A percentile compares a stretch with the other conserved stretches of the same genome.
Evolutionary conservation across 1,139 yeast species (phyloP).

Genomic region (Nakaseomyces kungkrabaensis): DNA sequence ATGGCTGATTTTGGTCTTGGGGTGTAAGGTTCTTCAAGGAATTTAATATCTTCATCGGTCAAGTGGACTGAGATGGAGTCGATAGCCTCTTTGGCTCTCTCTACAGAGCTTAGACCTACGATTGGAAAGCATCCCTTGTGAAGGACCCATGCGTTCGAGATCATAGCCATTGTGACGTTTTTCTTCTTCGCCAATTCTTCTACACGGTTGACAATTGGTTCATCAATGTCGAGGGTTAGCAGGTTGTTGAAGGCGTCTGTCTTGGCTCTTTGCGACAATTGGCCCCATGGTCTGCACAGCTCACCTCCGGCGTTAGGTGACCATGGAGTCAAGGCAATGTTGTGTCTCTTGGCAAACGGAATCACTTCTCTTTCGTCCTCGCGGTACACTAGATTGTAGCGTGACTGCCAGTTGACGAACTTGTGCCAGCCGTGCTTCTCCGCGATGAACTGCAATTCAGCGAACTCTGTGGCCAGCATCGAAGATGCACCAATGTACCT

Average conservation of each 20-base stretch:
- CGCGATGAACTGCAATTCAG: constrained; percentile 36
- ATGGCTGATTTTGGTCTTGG: constrained; percentile 19
- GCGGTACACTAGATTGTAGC: constrained; percentile 38
- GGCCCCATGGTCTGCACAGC: constrained; percentile 34
- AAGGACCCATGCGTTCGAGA: constrained; percentile 47
- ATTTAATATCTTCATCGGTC: constrained; percentile 36
- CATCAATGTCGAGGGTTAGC: constrained; percentile 8
- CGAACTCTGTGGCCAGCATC: constrained; percentile 38
- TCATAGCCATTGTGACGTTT: constrained; percentile 39
- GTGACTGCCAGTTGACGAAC: constrained; percentile 42
- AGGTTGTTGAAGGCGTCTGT: constrained; percentile 11
- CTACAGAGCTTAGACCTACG: constrained; percentile 41
- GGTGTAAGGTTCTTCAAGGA: constrained; percentile 40
- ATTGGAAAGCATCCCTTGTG: constrained; percentile 43
- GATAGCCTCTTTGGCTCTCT: constrained; percentile 44
- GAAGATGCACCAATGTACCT: constrained; percentile 43
- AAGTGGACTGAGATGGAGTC: constrained; percentile 36
- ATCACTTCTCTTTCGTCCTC: constrained; percentile 44
- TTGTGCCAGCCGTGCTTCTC: constrained; percentile 37
- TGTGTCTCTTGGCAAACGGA: constrained; percentile 29
- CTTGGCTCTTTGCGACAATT: constrained; percentile 9
- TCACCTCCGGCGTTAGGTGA: constrained; percentile 41
- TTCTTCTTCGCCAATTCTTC: constrained; percentile 42
- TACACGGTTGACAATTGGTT: constrained; percentile 38
- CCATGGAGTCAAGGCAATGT: constrained; percentile 41